Base-by-base conservation (phyloP, 2,329 filamentous ascomycete species). In the Thermothelomyces thermophilus region DNA sequence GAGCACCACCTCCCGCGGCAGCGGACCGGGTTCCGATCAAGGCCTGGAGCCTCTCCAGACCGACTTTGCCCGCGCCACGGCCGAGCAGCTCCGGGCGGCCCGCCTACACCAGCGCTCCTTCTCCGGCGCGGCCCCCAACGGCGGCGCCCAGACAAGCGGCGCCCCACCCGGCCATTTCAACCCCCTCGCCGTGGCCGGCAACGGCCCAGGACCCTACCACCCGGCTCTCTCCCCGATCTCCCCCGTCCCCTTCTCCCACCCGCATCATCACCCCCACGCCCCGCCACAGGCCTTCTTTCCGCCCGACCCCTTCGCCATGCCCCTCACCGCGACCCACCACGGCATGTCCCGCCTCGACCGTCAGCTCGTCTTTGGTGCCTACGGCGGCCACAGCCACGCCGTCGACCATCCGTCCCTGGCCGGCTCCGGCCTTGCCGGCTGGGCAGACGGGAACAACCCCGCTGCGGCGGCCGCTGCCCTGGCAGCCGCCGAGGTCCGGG, bases 281-380 rank as follows among this genome's bases (percentile, higher is more conserved):
- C 35, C 65, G 62, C 34, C 31, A 30, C n/a, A 63, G 63, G 44
- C 61, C 5, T 72, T 76, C 50, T 80, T 75, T 58, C 66, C 76
- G 8, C 69, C 72, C 43, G 72, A 82, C 60, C 62, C 84, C 33
- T 70, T 82, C n/a, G 65, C 71, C 5, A 66, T 80, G 54, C 72
- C 72, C 3, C 67, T 83, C 69, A 19, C 72, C 73, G 59, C 73
- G 73, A 50, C 66, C 68, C 54, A 56, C 68, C 53, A 56, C 47
- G 73, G 82, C 46, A 69, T 89, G 22, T 82, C 84, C 9, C 82
- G 87, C 53, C 76, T 91, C 13, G 86, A 90, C 59, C 76, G 85
- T 3, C 85, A 89, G 60, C 80, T 90, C 55, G 83, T 89, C 1
- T 87, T 88, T 55, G 83, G 82, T 33, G 84, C 83, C 1, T 91